phyloP scores from a whole-genome alignment of 202 grass and related monocot genomes.

The Cymbopogon flexuosus region DNA sequence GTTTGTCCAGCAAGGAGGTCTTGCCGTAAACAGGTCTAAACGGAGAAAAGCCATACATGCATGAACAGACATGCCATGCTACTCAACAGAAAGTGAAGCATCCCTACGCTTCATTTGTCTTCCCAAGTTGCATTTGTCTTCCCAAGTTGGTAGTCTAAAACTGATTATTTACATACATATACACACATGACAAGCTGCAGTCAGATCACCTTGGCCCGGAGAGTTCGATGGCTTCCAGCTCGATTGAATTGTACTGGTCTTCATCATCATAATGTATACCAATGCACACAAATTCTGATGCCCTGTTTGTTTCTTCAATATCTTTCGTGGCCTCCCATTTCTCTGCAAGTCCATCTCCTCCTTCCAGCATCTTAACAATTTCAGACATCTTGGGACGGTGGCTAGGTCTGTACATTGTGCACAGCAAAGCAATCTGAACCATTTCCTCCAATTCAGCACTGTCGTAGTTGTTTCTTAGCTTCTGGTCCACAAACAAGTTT shows the following conservation, averaged over 20 bases:
- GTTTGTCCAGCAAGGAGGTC: neutral
- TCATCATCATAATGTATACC: slow-evolving; percentile 3
- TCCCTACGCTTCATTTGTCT: neutral
- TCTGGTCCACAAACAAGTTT: slow-evolving; percentile 49
- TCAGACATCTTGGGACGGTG: slow-evolving; percentile 75
- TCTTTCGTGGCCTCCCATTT: slow-evolving; percentile 70
- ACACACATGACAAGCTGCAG: neutral
- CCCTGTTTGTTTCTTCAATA: neutral
- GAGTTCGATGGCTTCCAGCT: slow-evolving; percentile 58
- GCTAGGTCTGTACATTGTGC: slow-evolving; percentile 52
- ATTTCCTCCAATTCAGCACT: slow-evolving; percentile 51
- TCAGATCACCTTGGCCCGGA: slow-evolving; percentile 65
- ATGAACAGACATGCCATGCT: neutral
- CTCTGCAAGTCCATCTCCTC: slow-evolving; percentile 48
- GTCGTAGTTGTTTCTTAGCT: slow-evolving; percentile 41
- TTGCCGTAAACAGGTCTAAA: neutral
- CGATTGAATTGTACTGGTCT: slow-evolving; percentile 37
- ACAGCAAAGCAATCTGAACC: slow-evolving; percentile 73
- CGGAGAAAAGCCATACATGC: neutral
- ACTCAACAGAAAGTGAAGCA: slow-evolving; percentile 17
- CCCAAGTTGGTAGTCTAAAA: neutral
- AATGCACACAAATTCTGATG: slow-evolving; percentile 12
- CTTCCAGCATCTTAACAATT: slow-evolving; percentile 66
- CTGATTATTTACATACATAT: neutral
- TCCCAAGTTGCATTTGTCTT: neutral